phyloP scores from a whole-genome alignment of 805 yeast genomes.

The Komagataella pseudopastoris region DNA sequence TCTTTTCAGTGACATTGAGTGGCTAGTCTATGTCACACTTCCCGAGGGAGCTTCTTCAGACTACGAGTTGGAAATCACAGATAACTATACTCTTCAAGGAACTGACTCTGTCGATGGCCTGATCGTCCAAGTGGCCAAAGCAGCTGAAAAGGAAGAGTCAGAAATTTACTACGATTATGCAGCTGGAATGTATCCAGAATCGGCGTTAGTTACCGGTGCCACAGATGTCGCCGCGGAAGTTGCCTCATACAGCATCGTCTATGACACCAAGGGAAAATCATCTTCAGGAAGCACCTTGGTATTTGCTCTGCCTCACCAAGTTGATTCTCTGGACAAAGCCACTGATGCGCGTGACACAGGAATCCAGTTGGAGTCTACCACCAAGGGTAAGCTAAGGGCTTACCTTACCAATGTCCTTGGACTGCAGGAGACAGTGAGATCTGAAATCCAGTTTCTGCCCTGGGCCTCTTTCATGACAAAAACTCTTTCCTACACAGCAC shows the following conservation, averaged over 20 bases:
- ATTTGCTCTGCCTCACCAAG: slow-evolving; percentile 43
- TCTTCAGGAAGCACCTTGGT: slow-evolving; percentile 28
- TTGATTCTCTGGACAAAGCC: slow-evolving; percentile 12
- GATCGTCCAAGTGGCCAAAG: slow-evolving; percentile 35
- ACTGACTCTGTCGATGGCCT: slow-evolving; percentile 20
- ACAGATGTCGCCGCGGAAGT: slow-evolving; percentile 10
- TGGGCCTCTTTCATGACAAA: slow-evolving; percentile 7
- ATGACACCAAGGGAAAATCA: slow-evolving; percentile 37
- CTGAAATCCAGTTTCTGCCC: slow-evolving; percentile 22
- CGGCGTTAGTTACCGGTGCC: slow-evolving; percentile 26
- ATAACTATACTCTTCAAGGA: slow-evolving; percentile 22
- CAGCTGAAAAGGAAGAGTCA: slow-evolving; percentile 21
- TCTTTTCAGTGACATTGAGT: slow-evolving; percentile 25
- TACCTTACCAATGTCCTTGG: slow-evolving; percentile 24
- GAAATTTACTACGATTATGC: slow-evolving; percentile 42
- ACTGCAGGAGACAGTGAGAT: slow-evolving; percentile 25
- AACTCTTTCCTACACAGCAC: slow-evolving; percentile 24
- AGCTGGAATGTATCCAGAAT: slow-evolving; percentile 55
- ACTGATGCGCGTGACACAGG: slow-evolving; percentile 28
- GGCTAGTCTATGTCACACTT: slow-evolving; percentile 38
- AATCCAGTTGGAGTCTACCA: slow-evolving; percentile 27
- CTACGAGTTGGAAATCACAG: slow-evolving; percentile 19
- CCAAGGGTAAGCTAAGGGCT: slow-evolving; percentile 37
- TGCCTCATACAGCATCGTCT: slow-evolving; percentile 27
- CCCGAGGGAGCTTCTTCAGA: slow-evolving; percentile 16